phyloP scores from a whole-genome alignment of 1,284 basidiomycete genomes.

The Spongiforma sp. region DNA sequence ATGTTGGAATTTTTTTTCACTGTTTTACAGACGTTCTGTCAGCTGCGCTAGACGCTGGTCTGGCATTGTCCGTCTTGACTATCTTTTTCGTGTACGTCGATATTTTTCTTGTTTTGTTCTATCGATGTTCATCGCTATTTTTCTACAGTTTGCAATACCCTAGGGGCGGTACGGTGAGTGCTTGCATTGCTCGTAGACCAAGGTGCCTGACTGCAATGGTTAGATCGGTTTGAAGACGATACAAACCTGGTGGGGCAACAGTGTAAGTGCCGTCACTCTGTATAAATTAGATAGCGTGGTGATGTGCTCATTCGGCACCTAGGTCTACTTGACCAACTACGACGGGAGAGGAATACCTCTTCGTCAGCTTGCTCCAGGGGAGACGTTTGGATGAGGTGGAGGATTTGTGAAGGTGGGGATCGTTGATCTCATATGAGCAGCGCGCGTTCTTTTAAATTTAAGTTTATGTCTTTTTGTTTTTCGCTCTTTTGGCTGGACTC shows the following conservation, averaged over 20 bases:
- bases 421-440: no score
- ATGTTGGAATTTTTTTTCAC: background rate
- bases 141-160: constrained; percentile 40
- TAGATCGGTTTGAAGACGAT: constrained; percentile 50
- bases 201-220: no score
- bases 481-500: no score
- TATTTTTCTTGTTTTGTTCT: background rate
- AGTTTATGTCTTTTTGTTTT: background rate
- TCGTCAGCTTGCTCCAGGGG: constrained; percentile 40
- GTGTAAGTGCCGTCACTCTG: constrained; percentile 25
- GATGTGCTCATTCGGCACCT: background rate
- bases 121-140: background rate
- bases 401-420: background rate
- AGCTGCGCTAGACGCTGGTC: constrained; percentile 62
- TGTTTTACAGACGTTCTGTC: constrained; percentile 57
- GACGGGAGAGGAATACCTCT: constrained; percentile 47
- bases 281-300: background rate
- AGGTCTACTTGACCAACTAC: constrained; percentile 42
- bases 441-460: no score
- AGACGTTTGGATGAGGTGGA: constrained; percentile 41
- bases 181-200: no score
- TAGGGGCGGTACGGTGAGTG: constrained; percentile 30
- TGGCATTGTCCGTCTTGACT: constrained; percentile 52
- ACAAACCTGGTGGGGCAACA: constrained; percentile 61
- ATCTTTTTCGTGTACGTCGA: constrained; percentile 54